phyloP scores from a whole-genome alignment of 257 asterid genomes.

The Eustoma russellianum region DNA sequence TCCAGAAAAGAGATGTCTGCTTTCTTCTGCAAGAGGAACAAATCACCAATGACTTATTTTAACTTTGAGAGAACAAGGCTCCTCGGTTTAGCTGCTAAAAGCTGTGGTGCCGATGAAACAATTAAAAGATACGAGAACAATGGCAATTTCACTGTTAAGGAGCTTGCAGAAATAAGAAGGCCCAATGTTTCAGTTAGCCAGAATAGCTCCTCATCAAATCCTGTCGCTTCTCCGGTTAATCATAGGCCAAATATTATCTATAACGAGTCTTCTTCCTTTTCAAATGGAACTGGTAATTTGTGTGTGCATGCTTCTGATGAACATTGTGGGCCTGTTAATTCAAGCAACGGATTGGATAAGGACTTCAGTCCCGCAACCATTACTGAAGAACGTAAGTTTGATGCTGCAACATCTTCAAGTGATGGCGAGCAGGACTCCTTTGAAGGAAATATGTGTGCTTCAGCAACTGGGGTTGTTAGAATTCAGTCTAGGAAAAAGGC shows the following conservation, averaged over 20 bases:
- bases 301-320: slow-evolving; percentile 17
- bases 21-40: slow-evolving; percentile 46
- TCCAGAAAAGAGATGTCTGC: slow-evolving; percentile 74
- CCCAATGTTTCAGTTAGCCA: slow-evolving; percentile 29
- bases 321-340: slow-evolving; percentile 27
- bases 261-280: slow-evolving; percentile 18
- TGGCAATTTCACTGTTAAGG: slow-evolving; percentile 22
- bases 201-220: slow-evolving; percentile 22
- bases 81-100: slow-evolving; percentile 33
- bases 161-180: slow-evolving; percentile 24
- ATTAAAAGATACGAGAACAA: slow-evolving; percentile 18
- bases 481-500: slow-evolving; percentile 96
- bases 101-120: slow-evolving; percentile 25
- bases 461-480: slow-evolving; percentile 95
- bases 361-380: slow-evolving; percentile 20
- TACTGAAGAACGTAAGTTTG: slow-evolving; percentile 24
- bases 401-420: slow-evolving; percentile 39
- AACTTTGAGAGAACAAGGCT: slow-evolving; percentile 46
- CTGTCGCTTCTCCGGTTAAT: slow-evolving; percentile 14
- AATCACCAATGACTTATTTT: slow-evolving; percentile 65
- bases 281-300: slow-evolving; percentile 18
- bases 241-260: slow-evolving; percentile 15
- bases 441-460: slow-evolving; percentile 77
- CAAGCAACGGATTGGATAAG: slow-evolving; percentile 24
- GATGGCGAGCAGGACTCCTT: slow-evolving; percentile 56